Evolutionary conservation across 2,329 filamentous ascomycete genomes (phyloP), one percentile per base, ranked within the genome.

Genomic region (Alternaria consortialis): DNA sequence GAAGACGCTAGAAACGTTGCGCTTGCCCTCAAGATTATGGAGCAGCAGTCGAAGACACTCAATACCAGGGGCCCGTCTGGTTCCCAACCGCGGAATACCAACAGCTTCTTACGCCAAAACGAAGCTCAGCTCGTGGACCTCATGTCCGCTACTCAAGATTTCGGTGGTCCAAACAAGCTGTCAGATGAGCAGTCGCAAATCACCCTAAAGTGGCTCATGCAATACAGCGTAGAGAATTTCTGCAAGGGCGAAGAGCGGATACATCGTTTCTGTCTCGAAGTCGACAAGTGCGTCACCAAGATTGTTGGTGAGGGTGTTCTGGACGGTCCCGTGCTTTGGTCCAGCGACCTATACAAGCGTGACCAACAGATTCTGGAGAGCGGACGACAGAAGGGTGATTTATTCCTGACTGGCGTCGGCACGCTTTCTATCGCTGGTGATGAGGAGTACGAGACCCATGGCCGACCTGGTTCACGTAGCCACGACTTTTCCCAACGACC

Each of bases 191-290:
- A 98, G 77, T 90, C 94, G 0, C 92, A 96, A 53, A 89, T 93
- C 67, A 97, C 93, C 0, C 83, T 86, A 20, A 87, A 88, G 57
- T 99, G 94, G 93, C 84, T 98, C 54, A 88, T 91, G 50, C 88
- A 91, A 67, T 90, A 90, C 65, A 88, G 89, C 13, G 90, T 98
- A 32, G 93, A 96, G 76, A 97, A 97, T 73, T 94, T 98, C 68
- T 99, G 95, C 80, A 90, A 89, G 68, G 95, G 94, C 6, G 95
- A 99, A 76, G 95, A 99, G 79, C 85, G 95, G 52, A 94, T 99
- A 36, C 95, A 98, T 76, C 89, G 94, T 11, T 95, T 99, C 77
- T 95, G 91, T 74, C 91, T 93, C 67, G 95, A 98, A 76, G 87
- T 98, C 29, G 91, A 94, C 70, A 91, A 88, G 63, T 97, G 93